Percentiles rank a stretch among this genome's conserved stretches.
Conservation (phyloP, 202 grass and related monocot species). For the Musa balbisiana region DNA sequence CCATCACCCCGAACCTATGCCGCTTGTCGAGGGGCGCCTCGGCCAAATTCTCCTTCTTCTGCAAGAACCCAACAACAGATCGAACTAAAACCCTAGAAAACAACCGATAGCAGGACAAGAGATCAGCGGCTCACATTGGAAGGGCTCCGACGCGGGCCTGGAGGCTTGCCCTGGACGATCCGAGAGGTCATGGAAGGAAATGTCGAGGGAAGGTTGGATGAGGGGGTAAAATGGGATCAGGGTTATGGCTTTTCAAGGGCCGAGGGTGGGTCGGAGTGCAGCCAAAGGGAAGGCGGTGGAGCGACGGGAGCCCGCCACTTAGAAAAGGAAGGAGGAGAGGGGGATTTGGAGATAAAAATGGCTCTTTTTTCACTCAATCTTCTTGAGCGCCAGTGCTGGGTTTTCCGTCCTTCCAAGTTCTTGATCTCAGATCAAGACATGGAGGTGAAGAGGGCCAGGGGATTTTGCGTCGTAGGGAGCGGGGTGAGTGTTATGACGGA, state of each 20-base stretch:
- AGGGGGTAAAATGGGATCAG: constrained; percentile 19
- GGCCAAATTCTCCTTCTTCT: constrained; percentile 78
- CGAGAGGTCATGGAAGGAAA: background rate
- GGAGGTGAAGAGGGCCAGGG: background rate
- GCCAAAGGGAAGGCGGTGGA: constrained; percentile 43
- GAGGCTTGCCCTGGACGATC: constrained; percentile 28
- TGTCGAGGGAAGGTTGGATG: constrained; percentile 33
- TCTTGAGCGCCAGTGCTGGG: too few relatives aligned
- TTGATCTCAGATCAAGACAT: background rate
- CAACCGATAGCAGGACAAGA: background rate
- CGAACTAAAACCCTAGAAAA: background rate
- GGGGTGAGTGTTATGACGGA: background rate
- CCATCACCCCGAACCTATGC: constrained; percentile 26
- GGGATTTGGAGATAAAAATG: background rate
- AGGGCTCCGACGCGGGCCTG: constrained; percentile 34
- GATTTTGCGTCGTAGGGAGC: background rate
- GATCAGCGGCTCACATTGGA: constrained; percentile 32
- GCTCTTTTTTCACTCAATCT: background rate
- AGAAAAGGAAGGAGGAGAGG: background rate
- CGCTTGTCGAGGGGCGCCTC: constrained; percentile 29
- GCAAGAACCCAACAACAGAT: background rate
- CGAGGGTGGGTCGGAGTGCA: constrained; percentile 40
- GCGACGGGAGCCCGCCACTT: constrained; percentile 29
- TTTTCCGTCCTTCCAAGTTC: background rate
- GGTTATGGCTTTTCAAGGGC: background rate